Percentiles rank a stretch among this genome's conserved stretches.
phyloP scores from a whole-genome alignment of 768 basidiomycete genomes.

The Psilocybe azurescens region DNA sequence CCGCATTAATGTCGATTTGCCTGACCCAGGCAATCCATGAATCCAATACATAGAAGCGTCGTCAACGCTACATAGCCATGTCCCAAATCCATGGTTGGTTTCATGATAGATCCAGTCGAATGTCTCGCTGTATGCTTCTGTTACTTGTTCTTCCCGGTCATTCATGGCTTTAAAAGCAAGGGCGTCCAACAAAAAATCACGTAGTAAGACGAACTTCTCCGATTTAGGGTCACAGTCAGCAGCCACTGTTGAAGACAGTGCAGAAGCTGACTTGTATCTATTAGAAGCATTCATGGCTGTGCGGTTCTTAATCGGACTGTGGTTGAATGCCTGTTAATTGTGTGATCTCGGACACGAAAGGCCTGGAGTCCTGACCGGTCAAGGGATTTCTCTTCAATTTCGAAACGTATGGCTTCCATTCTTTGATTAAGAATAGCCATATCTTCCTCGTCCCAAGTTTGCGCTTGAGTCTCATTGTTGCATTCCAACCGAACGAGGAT shows the following conservation, averaged over 20 bases:
- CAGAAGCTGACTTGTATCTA: not conserved
- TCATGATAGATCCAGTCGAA: slow-evolving; percentile 17
- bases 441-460: slow-evolving; percentile 11
- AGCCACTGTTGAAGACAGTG: not conserved
- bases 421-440: slow-evolving; percentile 5
- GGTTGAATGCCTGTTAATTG: not conserved
- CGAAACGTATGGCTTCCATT: slow-evolving; percentile 5
- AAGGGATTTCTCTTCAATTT: not conserved
- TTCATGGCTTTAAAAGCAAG: slow-evolving; percentile 16
- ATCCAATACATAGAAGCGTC: slow-evolving; percentile 13
- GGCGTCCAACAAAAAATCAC: slow-evolving; percentile 15
- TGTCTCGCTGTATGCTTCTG: slow-evolving; percentile 15
- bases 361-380: not conserved
- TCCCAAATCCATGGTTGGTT: slow-evolving; percentile 1
- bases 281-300: not conserved
- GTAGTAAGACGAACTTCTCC: slow-evolving; percentile 12
- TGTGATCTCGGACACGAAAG: not conserved
- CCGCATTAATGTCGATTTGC: slow-evolving; percentile 16
- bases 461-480: not conserved
- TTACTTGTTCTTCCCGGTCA: slow-evolving; percentile 17
- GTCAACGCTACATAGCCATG: slow-evolving; percentile 5
- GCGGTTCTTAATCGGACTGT: not conserved
- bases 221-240: slow-evolving; percentile 6
- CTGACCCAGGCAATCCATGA: slow-evolving; percentile 11
- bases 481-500: slow-evolving; percentile 9